Percentiles rank a stretch among this genome's conserved stretches.
phyloP scores from a whole-genome alignment of 495 filamentous ascomycete genomes.

The Neurospora sublineolata region DNA sequence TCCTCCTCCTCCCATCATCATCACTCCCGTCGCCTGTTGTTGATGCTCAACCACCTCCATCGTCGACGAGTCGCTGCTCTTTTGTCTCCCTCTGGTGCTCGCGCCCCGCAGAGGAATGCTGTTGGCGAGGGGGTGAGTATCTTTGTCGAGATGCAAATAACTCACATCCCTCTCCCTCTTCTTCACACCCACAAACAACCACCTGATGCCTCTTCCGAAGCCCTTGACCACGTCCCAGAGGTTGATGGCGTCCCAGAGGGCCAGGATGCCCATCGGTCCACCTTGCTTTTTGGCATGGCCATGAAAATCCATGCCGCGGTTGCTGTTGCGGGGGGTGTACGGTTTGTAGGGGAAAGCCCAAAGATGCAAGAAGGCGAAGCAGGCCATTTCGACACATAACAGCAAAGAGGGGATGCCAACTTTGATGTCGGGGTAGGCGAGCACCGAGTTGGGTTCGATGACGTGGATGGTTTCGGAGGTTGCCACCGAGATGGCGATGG shows the following conservation, averaged over 20 bases:
- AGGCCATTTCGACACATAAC: conserved; percentile 79
- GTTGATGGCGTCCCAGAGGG: conserved; percentile 64
- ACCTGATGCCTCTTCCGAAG: conserved; percentile 62
- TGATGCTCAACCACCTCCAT: neutral
- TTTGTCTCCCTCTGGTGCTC: neutral
- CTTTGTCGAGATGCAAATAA: conserved; percentile 13
- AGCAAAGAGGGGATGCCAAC: conserved; percentile 69
- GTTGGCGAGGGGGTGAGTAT: neutral
- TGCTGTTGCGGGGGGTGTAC: conserved; percentile 18
- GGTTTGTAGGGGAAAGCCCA: conserved; percentile 64
- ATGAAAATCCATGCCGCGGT: conserved; percentile 31
- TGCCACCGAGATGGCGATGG: conserved; percentile 56
- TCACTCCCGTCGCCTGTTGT: neutral
- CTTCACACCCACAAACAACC: conserved; percentile 66
- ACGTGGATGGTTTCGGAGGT: conserved; percentile 45
- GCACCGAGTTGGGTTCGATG: conserved; percentile 46
- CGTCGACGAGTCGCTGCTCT: neutral
- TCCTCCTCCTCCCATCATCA: no score
- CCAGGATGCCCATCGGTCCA: conserved; percentile 48
- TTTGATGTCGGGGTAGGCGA: conserved; percentile 65
- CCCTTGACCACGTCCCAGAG: conserved; percentile 76
- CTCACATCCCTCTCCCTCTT: conserved; percentile 33
- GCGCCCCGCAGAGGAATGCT: neutral
- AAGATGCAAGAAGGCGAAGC: conserved; percentile 67
- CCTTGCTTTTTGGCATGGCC: conserved; percentile 39